phyloP scores from a whole-genome alignment of 2,329 filamentous ascomycete species.

The Microsporum ferrugineum region DNA sequence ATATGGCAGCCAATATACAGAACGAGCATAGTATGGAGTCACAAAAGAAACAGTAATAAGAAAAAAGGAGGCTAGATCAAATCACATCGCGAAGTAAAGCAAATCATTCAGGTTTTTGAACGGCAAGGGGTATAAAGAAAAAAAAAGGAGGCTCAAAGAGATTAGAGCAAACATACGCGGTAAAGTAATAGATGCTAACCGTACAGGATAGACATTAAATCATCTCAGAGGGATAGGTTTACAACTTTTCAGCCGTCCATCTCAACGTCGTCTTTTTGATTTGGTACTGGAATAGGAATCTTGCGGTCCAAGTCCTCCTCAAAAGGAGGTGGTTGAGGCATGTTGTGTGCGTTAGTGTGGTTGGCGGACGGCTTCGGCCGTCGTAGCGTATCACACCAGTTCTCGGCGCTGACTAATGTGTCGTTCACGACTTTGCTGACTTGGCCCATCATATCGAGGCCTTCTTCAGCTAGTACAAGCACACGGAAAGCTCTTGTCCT shows the following conservation, averaged over 20 bases:
- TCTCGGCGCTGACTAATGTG: slow-evolving; percentile 80
- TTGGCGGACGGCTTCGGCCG: slow-evolving; percentile 26
- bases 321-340: not conserved
- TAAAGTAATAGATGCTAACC: not conserved
- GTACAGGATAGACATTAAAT: not conserved
- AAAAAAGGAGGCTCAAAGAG: not conserved
- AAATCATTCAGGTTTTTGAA: not conserved
- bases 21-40: not conserved
- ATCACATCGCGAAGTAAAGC: not conserved
- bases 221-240: not conserved
- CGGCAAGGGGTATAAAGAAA: not conserved
- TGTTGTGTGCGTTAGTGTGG: not conserved
- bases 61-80: not conserved
- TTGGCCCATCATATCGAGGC: slow-evolving; percentile 86
- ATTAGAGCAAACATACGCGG: not conserved
- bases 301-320: slow-evolving; percentile 8
- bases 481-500: slow-evolving; percentile 59
- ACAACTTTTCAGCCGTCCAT: slow-evolving; percentile 26
- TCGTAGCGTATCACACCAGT: slow-evolving; percentile 75
- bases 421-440: slow-evolving; percentile 79
- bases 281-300: slow-evolving; percentile 14
- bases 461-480: slow-evolving; percentile 75
- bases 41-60: not conserved
- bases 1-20: not conserved
- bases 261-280: slow-evolving; percentile 21